These are phyloP conservation scores for Oligophagozyma castellii DNA, from an alignment of 1,139 yeast genomes.

Conservation along the genomic window DNA sequence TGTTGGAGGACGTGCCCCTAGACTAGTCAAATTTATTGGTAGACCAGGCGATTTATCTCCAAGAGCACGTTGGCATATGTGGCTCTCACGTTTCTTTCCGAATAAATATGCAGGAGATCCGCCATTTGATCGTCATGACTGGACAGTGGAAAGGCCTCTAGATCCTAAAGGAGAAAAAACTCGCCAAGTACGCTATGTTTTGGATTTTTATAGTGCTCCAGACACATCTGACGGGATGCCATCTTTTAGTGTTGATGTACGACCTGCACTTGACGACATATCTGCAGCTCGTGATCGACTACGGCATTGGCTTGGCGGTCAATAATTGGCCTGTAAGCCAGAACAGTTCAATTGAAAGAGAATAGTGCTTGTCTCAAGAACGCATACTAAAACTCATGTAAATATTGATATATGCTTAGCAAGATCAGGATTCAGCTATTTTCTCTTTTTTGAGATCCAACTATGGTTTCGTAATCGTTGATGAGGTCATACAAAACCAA, in stretches of 20 bases:
- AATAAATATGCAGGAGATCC: conserved; percentile 58
- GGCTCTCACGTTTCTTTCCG: conserved; percentile 61
- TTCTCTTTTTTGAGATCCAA: no score
- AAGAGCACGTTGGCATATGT: conserved; percentile 61
- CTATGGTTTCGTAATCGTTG: no score
- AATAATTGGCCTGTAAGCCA: no score
- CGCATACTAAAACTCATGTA: no score
- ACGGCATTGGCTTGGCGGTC: no score
- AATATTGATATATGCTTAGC: no score
- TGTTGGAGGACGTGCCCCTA: no score
- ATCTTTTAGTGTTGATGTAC: conserved; percentile 77
- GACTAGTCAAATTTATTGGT: conserved; percentile 79
- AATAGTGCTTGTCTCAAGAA: no score
- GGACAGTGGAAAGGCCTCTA: conserved; percentile 68
- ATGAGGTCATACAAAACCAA: no score
- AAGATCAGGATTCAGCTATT: no score
- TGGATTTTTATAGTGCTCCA: conserved; percentile 94
- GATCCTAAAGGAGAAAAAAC: conserved; percentile 20
- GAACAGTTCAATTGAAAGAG: no score
- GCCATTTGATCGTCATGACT: conserved; percentile 97
- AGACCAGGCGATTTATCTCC: conserved; percentile 82
- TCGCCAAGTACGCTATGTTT: conserved; percentile 63
- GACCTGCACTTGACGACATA: conserved; percentile 90
- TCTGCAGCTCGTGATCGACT: no score
- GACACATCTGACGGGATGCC: conserved; percentile 84